Percentiles rank a stretch among this genome's conserved stretches.
Conservation (phyloP, 805 yeast genomes). For the Kodamaea nitidulidarum region DNA sequence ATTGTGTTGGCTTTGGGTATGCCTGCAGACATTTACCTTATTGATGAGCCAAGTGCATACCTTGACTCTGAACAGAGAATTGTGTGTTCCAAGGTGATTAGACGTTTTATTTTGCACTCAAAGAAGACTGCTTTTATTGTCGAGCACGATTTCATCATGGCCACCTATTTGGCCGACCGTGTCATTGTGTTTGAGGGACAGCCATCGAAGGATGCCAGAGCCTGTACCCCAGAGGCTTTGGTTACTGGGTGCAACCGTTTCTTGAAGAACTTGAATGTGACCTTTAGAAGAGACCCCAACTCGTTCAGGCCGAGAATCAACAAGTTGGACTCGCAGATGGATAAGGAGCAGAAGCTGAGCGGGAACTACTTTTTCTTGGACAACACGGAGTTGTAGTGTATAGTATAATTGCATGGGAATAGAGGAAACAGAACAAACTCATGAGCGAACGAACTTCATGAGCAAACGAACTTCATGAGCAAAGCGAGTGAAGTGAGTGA, state of each 20-base stretch:
- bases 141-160: conserved; percentile 99
- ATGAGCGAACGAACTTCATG: too few species aligned
- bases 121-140: conserved; percentile 99
- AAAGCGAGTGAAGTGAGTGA: too few species aligned
- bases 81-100: conserved; percentile 95
- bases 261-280: conserved; percentile 94
- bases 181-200: conserved; percentile 97
- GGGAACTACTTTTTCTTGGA: conserved; percentile 98
- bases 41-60: conserved; percentile 98
- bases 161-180: conserved; percentile 97
- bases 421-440: too few species aligned
- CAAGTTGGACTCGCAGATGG: conserved; percentile 97
- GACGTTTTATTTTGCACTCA: conserved; percentile 92
- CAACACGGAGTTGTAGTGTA: conserved; percentile 38
- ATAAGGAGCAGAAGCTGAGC: conserved; percentile 87
- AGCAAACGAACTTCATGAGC: too few species aligned
- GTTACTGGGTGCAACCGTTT: conserved; percentile 96
- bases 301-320: conserved; percentile 98
- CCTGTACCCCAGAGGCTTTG: conserved; percentile 87
- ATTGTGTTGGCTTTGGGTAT: conserved; percentile 91
- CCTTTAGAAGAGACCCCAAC: conserved; percentile 98
- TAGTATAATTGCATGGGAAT: background rate
- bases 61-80: conserved; percentile 99
- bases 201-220: conserved; percentile 82
- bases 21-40: conserved; percentile 92